phyloP scores from a whole-genome alignment of 805 yeast genomes.

The Komagataella mondaviorum region DNA sequence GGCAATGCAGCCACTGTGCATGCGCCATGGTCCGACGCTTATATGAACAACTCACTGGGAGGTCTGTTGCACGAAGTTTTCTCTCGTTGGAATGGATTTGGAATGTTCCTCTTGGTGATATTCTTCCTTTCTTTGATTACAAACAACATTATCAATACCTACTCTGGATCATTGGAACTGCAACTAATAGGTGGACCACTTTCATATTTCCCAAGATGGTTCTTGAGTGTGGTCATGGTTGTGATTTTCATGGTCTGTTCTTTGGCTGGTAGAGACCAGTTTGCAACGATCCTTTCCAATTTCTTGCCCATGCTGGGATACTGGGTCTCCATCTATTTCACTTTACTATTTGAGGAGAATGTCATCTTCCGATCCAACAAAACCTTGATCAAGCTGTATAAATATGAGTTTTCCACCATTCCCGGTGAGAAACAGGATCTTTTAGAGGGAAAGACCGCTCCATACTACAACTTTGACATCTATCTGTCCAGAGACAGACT shows the following conservation, averaged over 20 bases:
- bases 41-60: conserved; percentile 53
- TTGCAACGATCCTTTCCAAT: conserved; percentile 61
- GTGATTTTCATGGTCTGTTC: conserved; percentile 56
- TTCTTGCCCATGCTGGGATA: conserved; percentile 87
- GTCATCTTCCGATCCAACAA: conserved; percentile 45
- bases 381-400: conserved; percentile 25
- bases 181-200: conserved; percentile 42
- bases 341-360: conserved; percentile 62
- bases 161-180: conserved; percentile 69
- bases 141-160: conserved; percentile 69
- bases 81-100: conserved; percentile 61
- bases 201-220: conserved; percentile 66
- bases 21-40: conserved; percentile 43
- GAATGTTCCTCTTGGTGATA: conserved; percentile 60
- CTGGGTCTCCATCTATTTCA: conserved; percentile 76
- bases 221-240: conserved; percentile 54
- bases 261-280: conserved; percentile 61
- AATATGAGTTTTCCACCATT: conserved; percentile 24
- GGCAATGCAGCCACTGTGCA: conserved; percentile 52
- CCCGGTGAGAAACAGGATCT: neutral
- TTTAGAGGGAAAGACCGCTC: conserved; percentile 4
- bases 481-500: conserved; percentile 55
- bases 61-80: conserved; percentile 59
- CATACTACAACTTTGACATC: conserved; percentile 54
- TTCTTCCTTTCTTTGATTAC: conserved; percentile 66